phyloP scores from a whole-genome alignment of 768 basidiomycete species.

The Termitomyces sp. region DNA sequence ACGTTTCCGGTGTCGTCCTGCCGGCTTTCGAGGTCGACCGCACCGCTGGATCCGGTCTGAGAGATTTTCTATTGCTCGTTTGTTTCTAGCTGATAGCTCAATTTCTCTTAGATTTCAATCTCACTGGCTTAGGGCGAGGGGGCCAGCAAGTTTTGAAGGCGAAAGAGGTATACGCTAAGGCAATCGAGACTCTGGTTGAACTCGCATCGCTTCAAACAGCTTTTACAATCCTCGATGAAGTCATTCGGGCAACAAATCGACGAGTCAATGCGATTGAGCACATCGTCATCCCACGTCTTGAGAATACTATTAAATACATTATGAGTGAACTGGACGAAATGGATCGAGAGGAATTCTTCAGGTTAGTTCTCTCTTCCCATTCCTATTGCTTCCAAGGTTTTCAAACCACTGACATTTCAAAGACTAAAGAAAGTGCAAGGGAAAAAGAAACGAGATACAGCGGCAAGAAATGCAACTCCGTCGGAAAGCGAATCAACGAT shows the following conservation, averaged over 20 bases:
- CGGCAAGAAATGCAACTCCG: constrained; percentile 31
- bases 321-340: constrained; percentile 97
- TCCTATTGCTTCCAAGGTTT: neutral
- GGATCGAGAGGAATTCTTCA: constrained; percentile 94
- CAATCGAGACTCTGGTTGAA: constrained; percentile 94
- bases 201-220: constrained; percentile 96
- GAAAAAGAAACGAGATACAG: constrained; percentile 88
- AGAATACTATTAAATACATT: constrained; percentile 98
- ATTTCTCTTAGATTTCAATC: constrained; percentile 72
- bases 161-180: constrained; percentile 98
- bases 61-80: neutral
- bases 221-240: constrained; percentile 97
- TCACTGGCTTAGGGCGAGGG: constrained; percentile 94
- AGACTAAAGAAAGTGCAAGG: constrained; percentile 97
- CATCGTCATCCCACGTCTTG: constrained; percentile 89
- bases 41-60: constrained; percentile 72
- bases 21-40: constrained; percentile 94
- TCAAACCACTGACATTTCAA: constrained; percentile 8
- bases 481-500: constrained; percentile 24
- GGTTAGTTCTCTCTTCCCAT: constrained; percentile 36
- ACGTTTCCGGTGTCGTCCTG: constrained; percentile 93
- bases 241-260: constrained; percentile 98
- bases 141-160: constrained; percentile 93
- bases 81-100: neutral
- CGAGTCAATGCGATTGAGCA: constrained; percentile 99